Base-by-base conservation (phyloP, 164 flowering plant genomes). In the Nelumbo lutea region DNA sequence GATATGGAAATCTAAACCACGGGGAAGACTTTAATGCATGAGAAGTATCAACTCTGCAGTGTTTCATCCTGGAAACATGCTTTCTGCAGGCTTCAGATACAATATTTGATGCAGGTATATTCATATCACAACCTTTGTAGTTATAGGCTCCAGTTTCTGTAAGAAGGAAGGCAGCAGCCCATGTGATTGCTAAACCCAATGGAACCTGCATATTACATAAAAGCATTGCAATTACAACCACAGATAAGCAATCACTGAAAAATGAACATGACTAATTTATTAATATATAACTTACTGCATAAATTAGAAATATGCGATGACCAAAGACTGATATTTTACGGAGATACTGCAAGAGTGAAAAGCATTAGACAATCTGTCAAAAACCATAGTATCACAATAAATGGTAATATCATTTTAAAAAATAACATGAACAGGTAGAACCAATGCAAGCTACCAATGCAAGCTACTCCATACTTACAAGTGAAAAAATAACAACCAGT, bases 1-100 rank as follows among this genome's bases (percentile, higher is more conserved):
- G 99, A 73, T 95, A 95, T 38, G 99, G 99, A 84, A 95, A 84
- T 80, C 99, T 87, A 78, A 95, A 89, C 99, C 99, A 95, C 27
- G 97, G 94, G 27, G 99, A 79, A 69, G 87, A 70, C 72, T 67
- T 84, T 74, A 95, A 75, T 47, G 93, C 98, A 65, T 88, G 87
- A 76, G 93, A 85, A 41, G 93, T 85, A 77, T 95, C 99, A 76
- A 87, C 96, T 41, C 97, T 86, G 65, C 99, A 95, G 70, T 83
- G 75, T 76, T 84, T 90, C 94, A 95, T 90, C 80, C 84, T 84
- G 41, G 92, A 74, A 59, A 92, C 72, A 79, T 89, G 97, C 70
- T 83, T 87, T 77, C 96, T 83, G 84, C 99, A 95, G 73, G 84
- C 85, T 44, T 86, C 89, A 41, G 95, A 87, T 76, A 95, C 59